Base-by-base conservation (phyloP, 345 rosid species). In the Aegle marmelos region DNA sequence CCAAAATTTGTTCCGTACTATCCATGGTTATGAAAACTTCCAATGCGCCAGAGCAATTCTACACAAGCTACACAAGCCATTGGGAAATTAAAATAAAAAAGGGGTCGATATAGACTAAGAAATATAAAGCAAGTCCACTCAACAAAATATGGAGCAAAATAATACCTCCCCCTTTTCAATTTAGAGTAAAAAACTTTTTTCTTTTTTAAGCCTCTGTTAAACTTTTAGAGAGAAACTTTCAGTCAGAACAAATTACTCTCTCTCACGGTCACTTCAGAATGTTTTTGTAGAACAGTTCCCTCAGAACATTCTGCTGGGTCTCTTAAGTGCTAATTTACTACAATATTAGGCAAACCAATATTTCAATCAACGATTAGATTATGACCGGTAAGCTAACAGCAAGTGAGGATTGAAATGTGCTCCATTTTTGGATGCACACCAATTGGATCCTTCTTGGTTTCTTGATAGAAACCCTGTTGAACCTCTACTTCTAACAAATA, bases 21-120 rank as follows among this genome's bases (percentile, higher is more conserved):
- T 73, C 74, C 91, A 85, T 84, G 73, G 60, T 50, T 16, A 69
- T 14, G 14, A 28, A 53, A 81, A 68, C 61, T 68, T 68, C 84
- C 24, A 19, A 17, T 34, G 48, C 63, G 57, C 28, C 68, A 30
- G 58, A 68, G 60, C 37, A 75, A 64, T 74, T 73, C 80, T 80
- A 62, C 36, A 70, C 56, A 76, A 73, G 16, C 80, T 80, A 62
- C 36, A 70, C 56, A 76, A 73, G 16, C 17, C 36, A 76, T 41
- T 37, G 74, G 34, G 36, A 19, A 75, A 48, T 13, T 3, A 13
- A 30, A 62, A 6, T 27, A 41, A 50, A 53, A 21, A 75, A 7
- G 28, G 2, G 53, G 34, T 33, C 53, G 19, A 54, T 34, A 28
- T 31, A 9, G 14, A 27, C 2, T 50, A 53, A 50, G 19, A 50